These are phyloP conservation scores for Brassica nigra DNA, from an alignment of 345 rosid genomes.

Conservation along the genomic window DNA sequence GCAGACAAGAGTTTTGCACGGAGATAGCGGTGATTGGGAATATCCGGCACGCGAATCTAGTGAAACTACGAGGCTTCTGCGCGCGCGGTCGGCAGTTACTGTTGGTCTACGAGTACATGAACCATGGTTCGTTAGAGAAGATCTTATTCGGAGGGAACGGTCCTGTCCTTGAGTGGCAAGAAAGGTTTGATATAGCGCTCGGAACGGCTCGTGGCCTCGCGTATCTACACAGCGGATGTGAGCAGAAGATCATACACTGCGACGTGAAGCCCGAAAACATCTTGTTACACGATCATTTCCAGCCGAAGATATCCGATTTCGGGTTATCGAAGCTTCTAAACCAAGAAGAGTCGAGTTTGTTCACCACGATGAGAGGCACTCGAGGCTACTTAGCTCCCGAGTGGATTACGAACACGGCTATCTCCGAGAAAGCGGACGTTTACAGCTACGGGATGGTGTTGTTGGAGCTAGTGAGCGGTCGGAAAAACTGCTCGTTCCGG, in stretches of 20 bases:
- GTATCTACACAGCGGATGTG: slow-evolving; percentile 72
- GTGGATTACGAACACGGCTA: slow-evolving; percentile 77
- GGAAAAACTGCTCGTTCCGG: slow-evolving; percentile 59
- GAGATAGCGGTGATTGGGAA: slow-evolving; percentile 77
- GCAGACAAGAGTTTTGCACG: slow-evolving; percentile 75
- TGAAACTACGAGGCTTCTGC: slow-evolving; percentile 79
- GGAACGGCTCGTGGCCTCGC: slow-evolving; percentile 83
- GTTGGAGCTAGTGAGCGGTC: slow-evolving; percentile 74
- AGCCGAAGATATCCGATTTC: slow-evolving; percentile 70
- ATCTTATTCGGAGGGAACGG: slow-evolving; percentile 48
- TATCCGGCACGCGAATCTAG: slow-evolving; percentile 74
- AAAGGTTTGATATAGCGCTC: slow-evolving; percentile 67
- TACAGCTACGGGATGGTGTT: slow-evolving; percentile 88
- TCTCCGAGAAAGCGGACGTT: slow-evolving; percentile 79
- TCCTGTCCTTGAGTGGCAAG: slow-evolving; percentile 72
- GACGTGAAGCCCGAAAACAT: slow-evolving; percentile 81
- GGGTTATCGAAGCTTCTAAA: slow-evolving; percentile 71
- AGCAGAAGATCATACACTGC: slow-evolving; percentile 70
- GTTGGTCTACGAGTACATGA: slow-evolving; percentile 78
- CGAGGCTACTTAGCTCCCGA: slow-evolving; percentile 86
- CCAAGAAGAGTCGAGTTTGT: slow-evolving; percentile 64
- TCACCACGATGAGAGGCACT: slow-evolving; percentile 87
- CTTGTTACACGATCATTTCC: slow-evolving; percentile 65
- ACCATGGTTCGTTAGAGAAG: slow-evolving; percentile 65
- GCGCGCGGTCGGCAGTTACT: slow-evolving; percentile 62